A percentile compares a stretch with the other conserved stretches of the same genome.
These are phyloP conservation scores for Exophiala xenobiotica DNA, from an alignment of 2,329 filamentous ascomycete species.

Conservation along the genomic window DNA sequence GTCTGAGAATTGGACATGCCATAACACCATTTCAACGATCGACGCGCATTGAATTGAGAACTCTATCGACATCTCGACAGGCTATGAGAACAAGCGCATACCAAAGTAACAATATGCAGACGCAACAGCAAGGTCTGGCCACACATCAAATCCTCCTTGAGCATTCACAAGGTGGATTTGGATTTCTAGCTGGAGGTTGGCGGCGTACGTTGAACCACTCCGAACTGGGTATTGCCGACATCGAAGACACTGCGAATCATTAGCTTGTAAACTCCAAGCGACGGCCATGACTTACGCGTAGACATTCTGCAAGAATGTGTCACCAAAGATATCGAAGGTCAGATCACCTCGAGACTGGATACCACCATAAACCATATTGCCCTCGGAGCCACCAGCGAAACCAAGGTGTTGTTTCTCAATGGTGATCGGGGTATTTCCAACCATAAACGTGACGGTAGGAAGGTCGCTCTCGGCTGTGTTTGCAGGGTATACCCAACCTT, in stretches of 20 bases:
- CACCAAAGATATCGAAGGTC: conserved; percentile 65
- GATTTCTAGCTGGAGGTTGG: conserved; percentile 16
- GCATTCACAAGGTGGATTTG: too few relatives aligned
- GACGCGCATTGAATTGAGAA: too few relatives aligned
- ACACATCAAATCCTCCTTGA: too few relatives aligned
- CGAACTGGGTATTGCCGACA: conserved; percentile 60
- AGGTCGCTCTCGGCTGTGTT: conserved; percentile 53
- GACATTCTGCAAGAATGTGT: conserved; percentile 63
- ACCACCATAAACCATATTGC: conserved; percentile 61
- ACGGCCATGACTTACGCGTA: conserved; percentile 48
- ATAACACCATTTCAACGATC: too few relatives aligned
- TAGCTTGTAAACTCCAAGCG: neutral
- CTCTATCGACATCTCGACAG: too few relatives aligned
- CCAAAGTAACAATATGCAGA: too few relatives aligned
- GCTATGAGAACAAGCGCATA: too few relatives aligned
- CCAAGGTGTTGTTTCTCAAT: conserved; percentile 64
- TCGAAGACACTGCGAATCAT: conserved; percentile 53
- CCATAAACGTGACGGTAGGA: conserved; percentile 61
- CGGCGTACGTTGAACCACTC: conserved; percentile 57
- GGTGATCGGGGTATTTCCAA: conserved; percentile 60
- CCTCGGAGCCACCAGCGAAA: conserved; percentile 50
- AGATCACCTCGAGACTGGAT: conserved; percentile 62
- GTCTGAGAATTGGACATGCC: too few relatives aligned
- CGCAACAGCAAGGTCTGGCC: too few relatives aligned
- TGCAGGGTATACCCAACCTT: conserved; percentile 65